These are phyloP conservation scores for Cladosporium sphaerospermum DNA, from an alignment of 2,329 filamentous ascomycete genomes.

Conservation along the genomic window DNA sequence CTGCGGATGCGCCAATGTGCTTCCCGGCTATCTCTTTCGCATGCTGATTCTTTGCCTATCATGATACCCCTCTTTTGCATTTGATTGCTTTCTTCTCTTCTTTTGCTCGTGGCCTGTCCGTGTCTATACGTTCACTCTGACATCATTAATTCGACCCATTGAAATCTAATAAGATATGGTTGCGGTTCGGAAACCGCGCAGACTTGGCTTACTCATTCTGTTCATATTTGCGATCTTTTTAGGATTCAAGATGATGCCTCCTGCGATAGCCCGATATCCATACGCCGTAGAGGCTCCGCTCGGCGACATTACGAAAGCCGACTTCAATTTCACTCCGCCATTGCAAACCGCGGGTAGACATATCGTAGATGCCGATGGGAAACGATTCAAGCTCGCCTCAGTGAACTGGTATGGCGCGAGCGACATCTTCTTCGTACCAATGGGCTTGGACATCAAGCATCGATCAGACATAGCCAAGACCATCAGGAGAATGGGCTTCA, in stretches of 20 bases:
- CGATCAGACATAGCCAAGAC: constrained; percentile 54
- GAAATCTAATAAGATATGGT: no score
- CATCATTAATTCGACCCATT: no score
- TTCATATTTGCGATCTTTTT: background rate
- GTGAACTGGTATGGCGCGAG: constrained; percentile 68
- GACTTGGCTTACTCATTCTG: background rate
- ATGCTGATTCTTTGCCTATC: no score
- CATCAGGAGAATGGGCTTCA: constrained; percentile 60
- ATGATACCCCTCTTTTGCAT: no score
- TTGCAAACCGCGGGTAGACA: constrained; percentile 55
- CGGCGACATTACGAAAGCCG: constrained; percentile 5
- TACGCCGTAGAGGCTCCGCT: background rate
- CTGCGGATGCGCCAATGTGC: no score
- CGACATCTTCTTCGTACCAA: constrained; percentile 59
- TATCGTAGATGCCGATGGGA: constrained; percentile 52
- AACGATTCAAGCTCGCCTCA: constrained; percentile 56
- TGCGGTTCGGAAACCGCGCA: background rate
- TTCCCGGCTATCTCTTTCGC: no score
- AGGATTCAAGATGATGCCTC: background rate
- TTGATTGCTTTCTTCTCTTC: no score
- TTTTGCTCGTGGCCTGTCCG: no score
- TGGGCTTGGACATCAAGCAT: constrained; percentile 58
- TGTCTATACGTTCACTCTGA: no score
- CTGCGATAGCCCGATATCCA: background rate
- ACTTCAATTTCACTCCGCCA: constrained; percentile 46